These are phyloP conservation scores for Suillus brevipes DNA, from an alignment of 768 basidiomycete genomes.

Conservation along the genomic window DNA sequence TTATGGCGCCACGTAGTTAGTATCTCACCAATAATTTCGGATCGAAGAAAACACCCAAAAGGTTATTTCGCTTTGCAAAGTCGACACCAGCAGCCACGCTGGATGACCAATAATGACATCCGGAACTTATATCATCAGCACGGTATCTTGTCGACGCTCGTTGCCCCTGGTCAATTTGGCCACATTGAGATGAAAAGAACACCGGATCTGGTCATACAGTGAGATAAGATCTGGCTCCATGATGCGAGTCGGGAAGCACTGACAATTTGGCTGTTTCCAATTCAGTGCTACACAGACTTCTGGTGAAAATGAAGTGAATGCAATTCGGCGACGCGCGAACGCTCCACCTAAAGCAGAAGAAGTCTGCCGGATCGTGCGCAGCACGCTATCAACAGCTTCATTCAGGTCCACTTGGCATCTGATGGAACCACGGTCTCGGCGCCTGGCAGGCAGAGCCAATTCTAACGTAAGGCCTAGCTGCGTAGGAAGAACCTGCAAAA, in stretches of 20 bases:
- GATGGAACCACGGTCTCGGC: slow-evolving; percentile 44
- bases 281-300: slow-evolving; percentile 89
- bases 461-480: slow-evolving; percentile 80
- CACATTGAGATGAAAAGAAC: slow-evolving; percentile 90
- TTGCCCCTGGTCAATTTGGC: slow-evolving; percentile 47
- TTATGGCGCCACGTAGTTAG: slow-evolving; percentile 10
- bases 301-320: slow-evolving; percentile 92
- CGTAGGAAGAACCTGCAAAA: slow-evolving; percentile 53
- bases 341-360: slow-evolving; percentile 51
- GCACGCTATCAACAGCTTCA: slow-evolving; percentile 77
- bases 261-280: slow-evolving; percentile 99
- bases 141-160: slow-evolving; percentile 40
- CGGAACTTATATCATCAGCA: slow-evolving; percentile 40
- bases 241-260: slow-evolving; percentile 27
- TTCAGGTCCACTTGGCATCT: slow-evolving; percentile 71
- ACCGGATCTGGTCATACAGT: slow-evolving; percentile 71
- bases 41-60: slow-evolving; percentile 89
- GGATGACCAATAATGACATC: slow-evolving; percentile 49
- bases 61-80: slow-evolving; percentile 89
- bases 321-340: slow-evolving; percentile 68
- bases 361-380: slow-evolving; percentile 78
- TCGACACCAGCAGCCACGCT: slow-evolving; percentile 91
- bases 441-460: slow-evolving; percentile 66
- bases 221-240: slow-evolving; percentile 1
- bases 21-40: slow-evolving; percentile 76